A percentile compares a stretch with the other conserved stretches of the same genome.
Conservation (phyloP, 306 rosid species). For the Pachyrhizus erosus region DNA sequence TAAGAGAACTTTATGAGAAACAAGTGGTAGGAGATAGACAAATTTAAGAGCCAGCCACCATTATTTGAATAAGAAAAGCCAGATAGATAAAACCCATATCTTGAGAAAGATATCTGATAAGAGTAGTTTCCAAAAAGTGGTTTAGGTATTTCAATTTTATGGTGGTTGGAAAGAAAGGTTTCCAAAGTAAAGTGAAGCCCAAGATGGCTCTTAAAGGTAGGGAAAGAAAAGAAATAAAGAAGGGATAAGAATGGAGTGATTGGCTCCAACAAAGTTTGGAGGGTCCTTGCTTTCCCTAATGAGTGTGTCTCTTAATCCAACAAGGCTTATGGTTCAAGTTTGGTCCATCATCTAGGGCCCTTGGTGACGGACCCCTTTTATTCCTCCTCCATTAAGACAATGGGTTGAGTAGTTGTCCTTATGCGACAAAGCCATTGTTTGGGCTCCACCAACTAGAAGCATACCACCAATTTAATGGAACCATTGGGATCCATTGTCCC, state of each 20-base stretch:
- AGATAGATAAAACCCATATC: constrained; percentile 46
- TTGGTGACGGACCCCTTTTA: constrained; percentile 48
- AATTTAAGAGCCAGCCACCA: constrained; percentile 36
- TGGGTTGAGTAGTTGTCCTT: constrained; percentile 35
- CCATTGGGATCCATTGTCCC: constrained; percentile 32
- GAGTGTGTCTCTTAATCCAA: constrained; percentile 53
- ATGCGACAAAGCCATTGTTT: neutral
- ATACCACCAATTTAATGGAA: constrained; percentile 21
- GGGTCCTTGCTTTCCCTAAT: constrained; percentile 45
- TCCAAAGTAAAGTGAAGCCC: constrained; percentile 56
- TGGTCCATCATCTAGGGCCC: constrained; percentile 46
- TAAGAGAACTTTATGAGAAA: constrained; percentile 41
- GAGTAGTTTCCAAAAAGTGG: constrained; percentile 67
- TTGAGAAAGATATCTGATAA: constrained; percentile 54
- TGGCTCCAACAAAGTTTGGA: constrained; percentile 54
- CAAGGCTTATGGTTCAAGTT: constrained; percentile 53
- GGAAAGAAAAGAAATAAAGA: constrained; percentile 46
- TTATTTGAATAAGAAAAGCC: constrained; percentile 41
- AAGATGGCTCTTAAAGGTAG: constrained; percentile 51
- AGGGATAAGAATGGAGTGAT: constrained; percentile 45
- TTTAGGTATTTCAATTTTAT: constrained; percentile 48
- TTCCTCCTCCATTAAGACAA: constrained; percentile 45
- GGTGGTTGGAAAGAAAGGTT: constrained; percentile 65
- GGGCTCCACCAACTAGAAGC: constrained; percentile 36
- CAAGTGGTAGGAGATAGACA: constrained; percentile 40